Evolutionary conservation across 225 moss, liverwort and hornwort genomes (phyloP).

Genomic region (Pleurozium schreberi): DNA sequence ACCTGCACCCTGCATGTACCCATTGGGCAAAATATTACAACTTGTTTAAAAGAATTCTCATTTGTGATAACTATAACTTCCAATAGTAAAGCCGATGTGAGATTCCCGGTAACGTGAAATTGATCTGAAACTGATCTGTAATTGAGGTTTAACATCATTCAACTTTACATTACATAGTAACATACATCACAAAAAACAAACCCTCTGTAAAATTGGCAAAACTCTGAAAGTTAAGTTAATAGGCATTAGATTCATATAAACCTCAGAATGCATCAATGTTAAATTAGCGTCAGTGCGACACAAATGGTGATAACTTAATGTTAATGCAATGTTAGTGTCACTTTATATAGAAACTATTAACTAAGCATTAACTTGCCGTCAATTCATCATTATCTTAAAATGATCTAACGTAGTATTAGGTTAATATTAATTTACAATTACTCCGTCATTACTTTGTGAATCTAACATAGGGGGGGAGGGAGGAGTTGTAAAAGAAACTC

Average conservation of each 20-base stretch:
- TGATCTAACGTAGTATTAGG: neutral
- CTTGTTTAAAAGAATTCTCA: neutral
- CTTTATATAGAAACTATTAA: neutral
- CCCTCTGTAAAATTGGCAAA: neutral
- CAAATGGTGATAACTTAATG: neutral
- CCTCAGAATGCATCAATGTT: neutral
- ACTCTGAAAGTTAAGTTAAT: neutral
- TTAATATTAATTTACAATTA: neutral
- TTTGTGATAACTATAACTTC: neutral
- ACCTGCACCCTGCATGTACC: slow-evolving; percentile 67
- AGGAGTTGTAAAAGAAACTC: neutral
- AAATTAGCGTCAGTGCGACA: neutral
- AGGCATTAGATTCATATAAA: neutral
- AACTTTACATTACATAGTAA: neutral
- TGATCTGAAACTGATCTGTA: neutral
- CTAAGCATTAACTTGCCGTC: neutral
- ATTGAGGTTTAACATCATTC: neutral
- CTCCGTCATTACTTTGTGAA: neutral
- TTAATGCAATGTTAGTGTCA: neutral
- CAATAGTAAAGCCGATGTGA: neutral
- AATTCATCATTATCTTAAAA: neutral
- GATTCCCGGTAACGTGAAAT: neutral
- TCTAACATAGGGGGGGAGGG: neutral
- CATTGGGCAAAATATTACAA: neutral
- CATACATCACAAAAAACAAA: neutral